Percentiles rank a stretch among this genome's conserved stretches.
phyloP scores from a whole-genome alignment of 116 monocot genomes.

The Papilionanthe hybrid region DNA sequence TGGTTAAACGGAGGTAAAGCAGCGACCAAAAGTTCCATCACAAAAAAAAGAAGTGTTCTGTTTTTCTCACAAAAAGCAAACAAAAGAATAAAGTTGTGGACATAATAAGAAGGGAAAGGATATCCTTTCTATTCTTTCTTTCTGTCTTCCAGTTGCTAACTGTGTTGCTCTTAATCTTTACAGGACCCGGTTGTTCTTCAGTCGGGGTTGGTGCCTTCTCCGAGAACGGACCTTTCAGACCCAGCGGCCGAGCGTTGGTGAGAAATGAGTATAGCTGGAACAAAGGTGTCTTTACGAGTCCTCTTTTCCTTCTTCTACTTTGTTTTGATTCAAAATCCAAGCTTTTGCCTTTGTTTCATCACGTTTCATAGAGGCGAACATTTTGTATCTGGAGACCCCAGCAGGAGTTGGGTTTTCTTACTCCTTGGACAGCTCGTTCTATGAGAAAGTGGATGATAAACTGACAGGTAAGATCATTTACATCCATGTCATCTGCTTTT shows the following conservation, averaged over 20 bases:
- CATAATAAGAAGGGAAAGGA: background rate
- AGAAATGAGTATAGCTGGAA: conserved; percentile 97
- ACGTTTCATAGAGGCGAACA: conserved; percentile 76
- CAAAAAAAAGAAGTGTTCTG: background rate
- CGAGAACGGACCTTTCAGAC: conserved; percentile 97
- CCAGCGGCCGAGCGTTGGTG: conserved; percentile 59
- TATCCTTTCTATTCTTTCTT: background rate
- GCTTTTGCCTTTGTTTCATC: background rate
- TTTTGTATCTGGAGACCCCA: conserved; percentile 92
- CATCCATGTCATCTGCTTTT: background rate
- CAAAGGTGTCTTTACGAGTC: conserved; percentile 47
- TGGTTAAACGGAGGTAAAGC: conserved; percentile 94
- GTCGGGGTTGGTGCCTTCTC: conserved; percentile 98
- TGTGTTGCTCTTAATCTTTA: conserved; percentile 13
- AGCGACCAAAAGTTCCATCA: background rate
- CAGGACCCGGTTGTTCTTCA: conserved; percentile 97
- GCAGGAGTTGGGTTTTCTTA: conserved; percentile 99
- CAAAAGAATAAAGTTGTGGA: background rate
- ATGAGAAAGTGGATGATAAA: conserved; percentile 65
- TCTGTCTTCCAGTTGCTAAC: background rate
- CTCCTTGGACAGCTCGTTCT: conserved; percentile 65
- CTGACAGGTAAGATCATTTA: conserved; percentile 59
- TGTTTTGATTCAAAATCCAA: conserved; percentile 7
- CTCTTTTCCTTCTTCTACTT: background rate
- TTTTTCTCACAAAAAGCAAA: background rate